Percentiles rank a stretch among this genome's conserved stretches.
These are phyloP conservation scores for Pseudopithomyces maydicus DNA, from an alignment of 2,329 filamentous ascomycete genomes.

Conservation along the genomic window DNA sequence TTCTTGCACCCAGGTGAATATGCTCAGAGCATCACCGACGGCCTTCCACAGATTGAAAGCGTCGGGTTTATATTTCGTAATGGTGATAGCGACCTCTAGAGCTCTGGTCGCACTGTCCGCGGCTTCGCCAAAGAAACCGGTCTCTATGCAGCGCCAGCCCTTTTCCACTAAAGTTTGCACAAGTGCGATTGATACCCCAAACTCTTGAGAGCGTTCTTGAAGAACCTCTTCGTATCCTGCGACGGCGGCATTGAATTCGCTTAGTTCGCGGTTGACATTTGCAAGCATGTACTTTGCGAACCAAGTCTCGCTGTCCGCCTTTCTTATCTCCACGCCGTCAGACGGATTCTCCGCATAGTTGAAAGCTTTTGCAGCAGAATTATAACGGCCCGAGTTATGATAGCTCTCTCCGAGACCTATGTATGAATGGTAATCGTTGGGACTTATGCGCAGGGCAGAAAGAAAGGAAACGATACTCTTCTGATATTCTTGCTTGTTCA, in stretches of 20 bases:
- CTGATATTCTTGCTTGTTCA: constrained; percentile 90
- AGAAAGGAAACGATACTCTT: constrained; percentile 93
- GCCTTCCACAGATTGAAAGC: constrained; percentile 97
- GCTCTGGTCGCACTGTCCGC: constrained; percentile 71
- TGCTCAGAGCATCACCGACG: constrained; percentile 82
- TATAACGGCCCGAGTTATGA: constrained; percentile 88
- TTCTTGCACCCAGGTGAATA: constrained; percentile 80
- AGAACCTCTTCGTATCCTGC: constrained; percentile 76
- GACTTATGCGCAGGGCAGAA: constrained; percentile 80
- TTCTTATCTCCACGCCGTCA: constrained; percentile 58
- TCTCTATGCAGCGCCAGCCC: constrained; percentile 76
- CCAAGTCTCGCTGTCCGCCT: constrained; percentile 75
- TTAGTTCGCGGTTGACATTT: constrained; percentile 90
- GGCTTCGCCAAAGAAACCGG: constrained; percentile 85
- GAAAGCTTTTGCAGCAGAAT: constrained; percentile 92
- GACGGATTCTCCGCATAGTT: constrained; percentile 81
- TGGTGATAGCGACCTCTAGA: constrained; percentile 68
- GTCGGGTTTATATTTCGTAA: constrained; percentile 65
- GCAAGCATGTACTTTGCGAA: constrained; percentile 97
- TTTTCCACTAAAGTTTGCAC: constrained; percentile 88
- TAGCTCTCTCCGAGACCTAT: constrained; percentile 98
- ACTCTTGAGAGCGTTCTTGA: constrained; percentile 69
- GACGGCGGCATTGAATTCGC: constrained; percentile 86
- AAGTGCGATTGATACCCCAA: constrained; percentile 84
- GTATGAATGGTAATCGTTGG: constrained; percentile 92